phyloP scores from a whole-genome alignment of 2,329 filamentous ascomycete genomes.

The Penicillium verrucosum region DNA sequence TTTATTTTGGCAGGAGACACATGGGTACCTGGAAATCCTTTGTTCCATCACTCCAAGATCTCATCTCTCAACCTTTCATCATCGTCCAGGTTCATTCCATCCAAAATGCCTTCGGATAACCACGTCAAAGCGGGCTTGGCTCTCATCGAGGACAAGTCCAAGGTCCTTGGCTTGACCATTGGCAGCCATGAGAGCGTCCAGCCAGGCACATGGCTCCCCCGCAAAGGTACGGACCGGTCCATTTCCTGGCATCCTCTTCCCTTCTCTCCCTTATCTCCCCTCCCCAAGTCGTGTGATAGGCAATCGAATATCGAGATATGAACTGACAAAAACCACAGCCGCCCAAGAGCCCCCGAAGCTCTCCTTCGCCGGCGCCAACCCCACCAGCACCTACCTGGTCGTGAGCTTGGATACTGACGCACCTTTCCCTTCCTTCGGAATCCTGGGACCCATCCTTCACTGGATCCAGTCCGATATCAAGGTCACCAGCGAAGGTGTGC shows the following conservation, averaged over 20 bases:
- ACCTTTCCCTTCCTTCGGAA: constrained; percentile 28
- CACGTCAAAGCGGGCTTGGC: constrained; percentile 20
- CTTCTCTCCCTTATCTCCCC: background rate
- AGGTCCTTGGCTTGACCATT: constrained; percentile 32
- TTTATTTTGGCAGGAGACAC: background rate
- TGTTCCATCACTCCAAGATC: background rate
- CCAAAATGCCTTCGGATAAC: constrained; percentile 17
- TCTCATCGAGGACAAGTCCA: constrained; percentile 33
- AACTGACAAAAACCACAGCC: constrained; percentile 9
- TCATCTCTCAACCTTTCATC: background rate
- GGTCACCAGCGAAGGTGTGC: constrained; percentile 4
- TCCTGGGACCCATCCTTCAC: constrained; percentile 32
- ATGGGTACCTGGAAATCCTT: no score
- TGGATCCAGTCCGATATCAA: constrained; percentile 32
- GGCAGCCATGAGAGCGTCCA: constrained; percentile 26
- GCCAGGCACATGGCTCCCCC: constrained; percentile 32
- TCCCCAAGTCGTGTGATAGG: no score
- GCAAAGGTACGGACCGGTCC: constrained; percentile 22
- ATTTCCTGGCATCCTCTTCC: fast-evolving
- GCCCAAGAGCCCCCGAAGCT: constrained; percentile 22
- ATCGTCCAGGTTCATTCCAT: background rate
- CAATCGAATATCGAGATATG: background rate
- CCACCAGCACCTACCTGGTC: constrained; percentile 25
- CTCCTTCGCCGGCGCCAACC: constrained; percentile 14
- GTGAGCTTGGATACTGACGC: constrained; percentile 32